phyloP scores from a whole-genome alignment of 495 filamentous ascomycete species.

The Neurospora sp. region DNA sequence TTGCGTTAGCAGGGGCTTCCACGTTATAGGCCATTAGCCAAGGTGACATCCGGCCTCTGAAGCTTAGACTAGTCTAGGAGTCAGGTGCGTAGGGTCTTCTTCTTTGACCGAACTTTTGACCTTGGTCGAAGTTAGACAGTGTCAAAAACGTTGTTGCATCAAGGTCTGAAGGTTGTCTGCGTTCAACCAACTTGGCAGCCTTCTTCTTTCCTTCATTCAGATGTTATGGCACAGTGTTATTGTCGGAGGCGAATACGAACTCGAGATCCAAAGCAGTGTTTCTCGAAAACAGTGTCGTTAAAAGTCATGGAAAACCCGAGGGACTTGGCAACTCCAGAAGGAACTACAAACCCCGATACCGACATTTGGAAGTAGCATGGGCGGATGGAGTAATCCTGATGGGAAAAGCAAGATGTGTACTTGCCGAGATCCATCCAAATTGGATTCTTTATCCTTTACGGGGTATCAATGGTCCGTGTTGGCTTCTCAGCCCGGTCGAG shows the following conservation, averaged over 20 bases:
- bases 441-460: neutral
- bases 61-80: neutral
- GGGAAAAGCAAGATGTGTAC: neutral
- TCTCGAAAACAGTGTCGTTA: neutral
- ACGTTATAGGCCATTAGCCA: neutral
- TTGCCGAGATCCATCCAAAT: neutral
- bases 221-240: neutral
- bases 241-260: neutral
- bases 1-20: neutral
- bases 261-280: neutral
- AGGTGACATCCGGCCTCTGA: neutral
- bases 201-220: neutral
- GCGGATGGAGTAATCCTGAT: neutral
- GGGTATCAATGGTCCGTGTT: neutral
- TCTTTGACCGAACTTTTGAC: neutral
- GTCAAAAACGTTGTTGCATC: neutral
- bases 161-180: neutral
- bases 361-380: neutral
- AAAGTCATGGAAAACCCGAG: neutral
- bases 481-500: neutral
- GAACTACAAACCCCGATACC: neutral
- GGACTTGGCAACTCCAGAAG: neutral
- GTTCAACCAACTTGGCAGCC: neutral
- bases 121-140: neutral
- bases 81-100: neutral